Base-by-base conservation (phyloP, 2,329 filamentous ascomycete genomes). In the Exutisphaerella laricina region DNA sequence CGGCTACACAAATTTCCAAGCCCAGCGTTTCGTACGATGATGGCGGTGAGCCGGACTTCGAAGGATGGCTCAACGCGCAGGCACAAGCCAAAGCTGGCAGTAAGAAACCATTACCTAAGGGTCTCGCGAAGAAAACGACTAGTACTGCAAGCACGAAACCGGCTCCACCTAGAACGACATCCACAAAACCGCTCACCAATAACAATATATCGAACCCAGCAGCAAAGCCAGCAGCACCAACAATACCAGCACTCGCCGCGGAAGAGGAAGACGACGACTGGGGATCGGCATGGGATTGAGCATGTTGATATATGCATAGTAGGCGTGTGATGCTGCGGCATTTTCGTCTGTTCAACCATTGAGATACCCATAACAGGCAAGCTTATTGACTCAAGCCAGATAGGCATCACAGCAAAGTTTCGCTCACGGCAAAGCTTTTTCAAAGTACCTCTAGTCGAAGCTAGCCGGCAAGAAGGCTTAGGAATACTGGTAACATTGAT, bases 11-110 rank as follows among this genome's bases (percentile, higher is more conserved):
- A 61, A 66, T 28, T 12, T 39, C 18, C 29, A 35, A 17, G 13
- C 26, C 34, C 12, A 55, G 34, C 29, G 74, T 59, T 5, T 74
- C 82, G 0, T 90, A 84, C 51, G 86, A 90, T 46, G 88, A 95
- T 55, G 81, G 85, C 18, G 82, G 83, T 2, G 90, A 98, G 63
- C 90, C 90, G 0, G 92, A 97, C 64, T 97, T 98, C 65, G 90
- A 88, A 4, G 89, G 88, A 4, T 97, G 92, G 89, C 67, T 97
- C 16, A 88, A 87, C 9, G 88, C 89, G 9, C 88, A 96, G 62
- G 80, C 84, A 4, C 76, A 82, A 50, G 78, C 84, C 50, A 96
- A 94, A 69, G 74, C 74, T 58, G 64, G 45, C 39, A 61, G 43
- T 1, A 75, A 74, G 55, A 92, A 85, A 53, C 70, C 82, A 2